A percentile compares a stretch with the other conserved stretches of the same genome.
phyloP scores from a whole-genome alignment of 495 filamentous ascomycete species.

The Talaromyces nanjingensis region DNA sequence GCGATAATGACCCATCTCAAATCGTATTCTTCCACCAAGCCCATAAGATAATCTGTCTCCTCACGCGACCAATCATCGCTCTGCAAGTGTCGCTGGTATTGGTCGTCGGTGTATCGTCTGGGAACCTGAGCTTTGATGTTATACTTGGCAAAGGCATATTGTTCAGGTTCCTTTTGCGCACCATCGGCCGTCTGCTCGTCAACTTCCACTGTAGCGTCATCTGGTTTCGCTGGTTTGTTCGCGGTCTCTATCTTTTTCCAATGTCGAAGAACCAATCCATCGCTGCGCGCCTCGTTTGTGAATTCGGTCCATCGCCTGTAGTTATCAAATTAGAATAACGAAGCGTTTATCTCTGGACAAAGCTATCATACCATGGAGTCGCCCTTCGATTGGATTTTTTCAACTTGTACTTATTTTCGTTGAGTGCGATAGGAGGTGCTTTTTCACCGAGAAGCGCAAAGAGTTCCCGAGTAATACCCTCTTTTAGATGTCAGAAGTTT shows the following conservation, averaged over 20 bases:
- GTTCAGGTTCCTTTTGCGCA: slow-evolving; percentile 20
- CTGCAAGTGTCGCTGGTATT: slow-evolving; percentile 71
- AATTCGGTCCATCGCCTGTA: slow-evolving; percentile 49
- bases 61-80: slow-evolving; percentile 77
- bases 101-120: slow-evolving; percentile 67
- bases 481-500: slow-evolving; percentile 42
- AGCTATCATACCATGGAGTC: slow-evolving; percentile 43
- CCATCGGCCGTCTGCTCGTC: slow-evolving; percentile 37
- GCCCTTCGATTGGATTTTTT: slow-evolving; percentile 21
- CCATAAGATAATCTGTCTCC: slow-evolving; percentile 86
- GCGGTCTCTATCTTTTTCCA: slow-evolving; percentile 49
- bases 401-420: slow-evolving; percentile 56
- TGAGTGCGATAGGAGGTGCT: slow-evolving; percentile 61
- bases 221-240: slow-evolving; percentile 32
- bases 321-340: neutral
- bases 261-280: slow-evolving; percentile 56
- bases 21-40: slow-evolving; percentile 66
- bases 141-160: slow-evolving; percentile 67
- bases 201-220: slow-evolving; percentile 35
- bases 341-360: neutral
- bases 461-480: slow-evolving; percentile 65
- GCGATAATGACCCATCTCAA: slow-evolving; percentile 86
- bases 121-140: slow-evolving; percentile 71
- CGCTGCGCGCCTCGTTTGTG: slow-evolving; percentile 48
- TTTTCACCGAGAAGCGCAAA: slow-evolving; percentile 60